Evolutionary conservation across 371 early-diverging fungal species (phyloP).

Genomic region (Coemansia sp.): DNA sequence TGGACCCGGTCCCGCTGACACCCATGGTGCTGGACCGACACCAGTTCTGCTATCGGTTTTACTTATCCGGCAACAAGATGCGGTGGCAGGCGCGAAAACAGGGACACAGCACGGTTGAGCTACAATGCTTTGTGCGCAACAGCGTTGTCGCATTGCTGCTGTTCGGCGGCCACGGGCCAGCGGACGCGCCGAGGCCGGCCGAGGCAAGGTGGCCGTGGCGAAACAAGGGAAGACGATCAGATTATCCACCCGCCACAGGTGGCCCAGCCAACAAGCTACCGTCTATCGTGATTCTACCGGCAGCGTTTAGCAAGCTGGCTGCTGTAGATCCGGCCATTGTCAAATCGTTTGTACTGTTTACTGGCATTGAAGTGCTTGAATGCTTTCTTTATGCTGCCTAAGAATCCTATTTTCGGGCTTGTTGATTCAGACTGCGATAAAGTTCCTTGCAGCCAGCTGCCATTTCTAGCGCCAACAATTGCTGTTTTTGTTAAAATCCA

Average conservation of each 20-base stretch:
- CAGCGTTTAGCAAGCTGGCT: slow-evolving; percentile 28
- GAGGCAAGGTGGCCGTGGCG: background rate
- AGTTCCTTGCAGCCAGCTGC: background rate
- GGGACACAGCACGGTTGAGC: slow-evolving; percentile 6
- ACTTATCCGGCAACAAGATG: slow-evolving; percentile 37
- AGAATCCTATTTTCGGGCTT: background rate
- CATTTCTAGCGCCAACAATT: background rate
- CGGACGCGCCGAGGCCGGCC: background rate
- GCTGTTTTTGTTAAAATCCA: background rate
- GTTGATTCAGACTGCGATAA: background rate
- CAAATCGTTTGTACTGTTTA: slow-evolving; percentile 46
- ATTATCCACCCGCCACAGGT: background rate
- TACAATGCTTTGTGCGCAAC: slow-evolving; percentile 42
- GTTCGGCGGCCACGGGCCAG: slow-evolving; percentile 10
- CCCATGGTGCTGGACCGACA: slow-evolving; percentile 41
- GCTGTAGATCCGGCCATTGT: slow-evolving; percentile 21
- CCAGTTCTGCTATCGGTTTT: slow-evolving; percentile 49
- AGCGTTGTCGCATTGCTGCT: slow-evolving; percentile 25
- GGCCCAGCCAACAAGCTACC: background rate
- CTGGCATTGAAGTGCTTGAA: slow-evolving; percentile 42
- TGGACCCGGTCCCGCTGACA: slow-evolving; percentile 41
- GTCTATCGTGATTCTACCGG: slow-evolving; percentile 27
- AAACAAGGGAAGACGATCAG: background rate
- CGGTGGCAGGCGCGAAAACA: slow-evolving; percentile 25
- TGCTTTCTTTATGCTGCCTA: slow-evolving; percentile 12